Conservation (phyloP, 768 basidiomycete species). For the Auricularia heimuer region DNA sequence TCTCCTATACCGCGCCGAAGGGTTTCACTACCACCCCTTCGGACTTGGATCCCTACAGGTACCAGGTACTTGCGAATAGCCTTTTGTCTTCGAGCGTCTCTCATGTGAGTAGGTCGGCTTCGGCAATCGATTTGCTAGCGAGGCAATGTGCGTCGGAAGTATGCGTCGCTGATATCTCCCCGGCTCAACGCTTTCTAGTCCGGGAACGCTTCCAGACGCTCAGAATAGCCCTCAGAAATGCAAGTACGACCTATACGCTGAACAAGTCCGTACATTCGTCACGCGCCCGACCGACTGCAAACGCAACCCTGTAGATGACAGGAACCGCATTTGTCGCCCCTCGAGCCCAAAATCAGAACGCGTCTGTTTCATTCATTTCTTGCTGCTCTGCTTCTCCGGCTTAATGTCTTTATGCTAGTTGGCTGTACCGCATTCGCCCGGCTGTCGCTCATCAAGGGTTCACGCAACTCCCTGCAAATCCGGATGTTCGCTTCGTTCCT, state of each 20-base stretch:
- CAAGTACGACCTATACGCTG: slow-evolving; percentile 55
- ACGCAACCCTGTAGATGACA: slow-evolving; percentile 35
- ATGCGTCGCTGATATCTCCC: not conserved
- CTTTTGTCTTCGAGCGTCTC: not conserved
- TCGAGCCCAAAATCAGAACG: slow-evolving; percentile 40
- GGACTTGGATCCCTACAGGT: slow-evolving; percentile 10
- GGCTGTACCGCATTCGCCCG: slow-evolving; percentile 58
- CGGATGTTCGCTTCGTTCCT: slow-evolving; percentile 34
- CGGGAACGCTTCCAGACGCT: slow-evolving; percentile 43
- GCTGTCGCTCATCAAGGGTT: slow-evolving; percentile 61
- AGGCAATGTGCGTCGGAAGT: slow-evolving; percentile 8
- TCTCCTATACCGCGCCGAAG: not conserved
- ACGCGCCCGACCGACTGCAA: not conserved
- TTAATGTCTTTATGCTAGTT: slow-evolving; percentile 25
- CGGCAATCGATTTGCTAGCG: slow-evolving; percentile 13
- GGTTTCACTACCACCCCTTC: slow-evolving; percentile 4
- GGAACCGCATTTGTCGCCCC: slow-evolving; percentile 53
- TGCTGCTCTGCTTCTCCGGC: no score
- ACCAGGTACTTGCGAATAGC: slow-evolving; percentile 9
- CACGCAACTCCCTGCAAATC: slow-evolving; percentile 42
- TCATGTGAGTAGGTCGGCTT: slow-evolving; percentile 10
- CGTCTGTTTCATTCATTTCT: slow-evolving; percentile 25
- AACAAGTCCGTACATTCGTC: slow-evolving; percentile 32
- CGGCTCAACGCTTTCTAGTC: slow-evolving; percentile 23
- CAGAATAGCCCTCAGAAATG: slow-evolving; percentile 55